These are phyloP conservation scores for Sextonia rubra DNA, from an alignment of 164 flowering plant species.

Conservation along the genomic window DNA sequence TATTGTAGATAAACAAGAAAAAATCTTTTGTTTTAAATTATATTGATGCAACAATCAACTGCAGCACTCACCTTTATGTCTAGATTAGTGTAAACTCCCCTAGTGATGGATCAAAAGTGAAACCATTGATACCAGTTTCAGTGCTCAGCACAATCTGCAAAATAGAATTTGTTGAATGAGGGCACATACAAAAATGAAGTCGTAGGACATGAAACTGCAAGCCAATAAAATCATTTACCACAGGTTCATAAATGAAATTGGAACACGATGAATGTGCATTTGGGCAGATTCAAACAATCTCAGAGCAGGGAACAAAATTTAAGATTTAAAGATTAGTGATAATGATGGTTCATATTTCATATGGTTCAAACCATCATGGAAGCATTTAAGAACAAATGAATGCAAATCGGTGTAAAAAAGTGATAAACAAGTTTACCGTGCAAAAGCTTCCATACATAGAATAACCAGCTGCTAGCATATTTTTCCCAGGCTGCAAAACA, in stretches of 20 bases:
- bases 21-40: neutral
- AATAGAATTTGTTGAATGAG: neutral
- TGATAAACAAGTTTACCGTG: constrained; percentile 45
- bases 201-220: neutral
- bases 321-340: neutral
- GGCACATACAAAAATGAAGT: neutral
- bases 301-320: neutral
- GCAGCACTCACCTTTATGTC: constrained; percentile 63
- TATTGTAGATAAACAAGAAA: neutral
- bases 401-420: neutral
- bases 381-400: constrained; percentile 1
- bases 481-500: constrained; percentile 87
- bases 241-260: neutral
- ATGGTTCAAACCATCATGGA: constrained; percentile 1
- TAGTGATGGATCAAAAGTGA: constrained; percentile 95
- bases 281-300: neutral
- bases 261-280: neutral
- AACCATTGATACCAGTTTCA: constrained; percentile 89
- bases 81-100: constrained; percentile 97
- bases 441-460: constrained; percentile 99
- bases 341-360: neutral
- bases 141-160: constrained; percentile 88
- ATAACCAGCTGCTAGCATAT: constrained; percentile 96
- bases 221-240: neutral
- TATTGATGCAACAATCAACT: neutral